These are phyloP conservation scores for Gymnopilus dilepis DNA, from an alignment of 768 basidiomycete genomes.

Conservation along the genomic window DNA sequence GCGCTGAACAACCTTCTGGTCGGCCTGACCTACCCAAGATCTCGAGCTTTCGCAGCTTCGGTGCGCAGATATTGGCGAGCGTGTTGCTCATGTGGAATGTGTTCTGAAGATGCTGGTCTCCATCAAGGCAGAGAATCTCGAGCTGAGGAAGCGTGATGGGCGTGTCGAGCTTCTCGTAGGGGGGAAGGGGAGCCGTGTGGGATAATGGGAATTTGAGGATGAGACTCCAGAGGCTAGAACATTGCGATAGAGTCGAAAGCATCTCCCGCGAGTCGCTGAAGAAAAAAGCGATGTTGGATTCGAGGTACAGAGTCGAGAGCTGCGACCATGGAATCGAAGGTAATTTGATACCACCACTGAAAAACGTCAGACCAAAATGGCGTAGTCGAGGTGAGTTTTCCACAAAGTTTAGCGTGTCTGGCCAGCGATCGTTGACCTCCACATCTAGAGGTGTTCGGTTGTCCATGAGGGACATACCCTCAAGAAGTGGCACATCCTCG, in stretches of 20 bases:
- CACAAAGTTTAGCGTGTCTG: slow-evolving; percentile 29
- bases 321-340: slow-evolving; percentile 32
- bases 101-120: slow-evolving; percentile 34
- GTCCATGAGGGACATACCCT: slow-evolving; percentile 31
- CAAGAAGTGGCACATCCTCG: slow-evolving; percentile 30
- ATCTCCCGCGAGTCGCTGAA: slow-evolving; percentile 31
- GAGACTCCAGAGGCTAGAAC: slow-evolving; percentile 25
- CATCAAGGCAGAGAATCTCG: slow-evolving; percentile 30
- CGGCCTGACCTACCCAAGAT: slow-evolving; percentile 31
- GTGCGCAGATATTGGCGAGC: slow-evolving; percentile 28
- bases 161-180: slow-evolving; percentile 22
- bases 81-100: slow-evolving; percentile 36
- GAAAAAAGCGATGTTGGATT: slow-evolving; percentile 35
- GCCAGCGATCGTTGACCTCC: slow-evolving; percentile 29
- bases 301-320: slow-evolving; percentile 33
- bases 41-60: slow-evolving; percentile 30
- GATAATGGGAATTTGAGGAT: slow-evolving; percentile 38
- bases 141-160: slow-evolving; percentile 30
- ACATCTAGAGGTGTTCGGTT: slow-evolving; percentile 29
- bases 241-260: slow-evolving; percentile 27
- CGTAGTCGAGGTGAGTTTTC: slow-evolving; percentile 23
- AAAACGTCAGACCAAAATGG: slow-evolving; percentile 33
- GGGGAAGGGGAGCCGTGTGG: slow-evolving; percentile 22
- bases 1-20: slow-evolving; percentile 21
- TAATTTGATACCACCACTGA: slow-evolving; percentile 32